Percentiles rank a stretch among this genome's conserved stretches.
These are phyloP conservation scores for Infundibulicybe gibba DNA, from an alignment of 768 basidiomycete genomes.

Conservation along the genomic window DNA sequence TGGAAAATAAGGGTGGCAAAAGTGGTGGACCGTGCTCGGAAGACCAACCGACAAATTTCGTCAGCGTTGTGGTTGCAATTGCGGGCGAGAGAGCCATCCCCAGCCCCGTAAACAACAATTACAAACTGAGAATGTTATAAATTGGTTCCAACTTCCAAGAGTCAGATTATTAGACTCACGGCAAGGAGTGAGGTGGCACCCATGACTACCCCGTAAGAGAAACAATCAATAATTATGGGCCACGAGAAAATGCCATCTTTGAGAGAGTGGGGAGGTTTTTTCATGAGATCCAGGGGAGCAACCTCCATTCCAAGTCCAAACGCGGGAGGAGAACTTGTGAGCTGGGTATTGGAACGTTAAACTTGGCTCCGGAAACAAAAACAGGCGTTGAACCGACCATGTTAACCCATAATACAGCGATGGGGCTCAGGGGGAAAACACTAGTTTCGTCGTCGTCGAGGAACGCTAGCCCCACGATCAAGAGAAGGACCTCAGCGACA, in stretches of 20 bases:
- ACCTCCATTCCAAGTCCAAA: too few species aligned
- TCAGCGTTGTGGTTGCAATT: constrained; percentile 25
- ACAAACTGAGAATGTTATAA: constrained; percentile 42
- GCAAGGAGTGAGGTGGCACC: too few species aligned
- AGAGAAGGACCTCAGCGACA: constrained; percentile 49
- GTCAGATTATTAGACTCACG: too few species aligned
- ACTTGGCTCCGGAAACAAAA: not conserved
- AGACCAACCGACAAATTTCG: constrained; percentile 25
- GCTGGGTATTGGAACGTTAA: too few species aligned
- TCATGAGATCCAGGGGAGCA: too few species aligned
- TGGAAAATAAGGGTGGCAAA: too few species aligned
- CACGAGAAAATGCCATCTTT: too few species aligned
- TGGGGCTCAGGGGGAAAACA: constrained; percentile 55
- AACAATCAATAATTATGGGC: too few species aligned
- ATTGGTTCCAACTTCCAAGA: too few species aligned
- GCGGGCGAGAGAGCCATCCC: constrained; percentile 24
- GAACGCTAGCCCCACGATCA: constrained; percentile 57
- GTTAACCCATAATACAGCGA: constrained; percentile 51
- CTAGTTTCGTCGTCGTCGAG: constrained; percentile 40
- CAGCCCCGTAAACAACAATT: constrained; percentile 33
- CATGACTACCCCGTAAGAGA: too few species aligned
- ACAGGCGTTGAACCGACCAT: constrained; percentile 28
- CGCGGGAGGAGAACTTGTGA: constrained; percentile 48
- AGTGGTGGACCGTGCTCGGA: constrained; percentile 31
- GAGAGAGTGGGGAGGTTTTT: too few species aligned